Evolutionary conservation across 371 early-diverging fungal genomes (phyloP).

Genomic region (Haplosporangium sp.): DNA sequence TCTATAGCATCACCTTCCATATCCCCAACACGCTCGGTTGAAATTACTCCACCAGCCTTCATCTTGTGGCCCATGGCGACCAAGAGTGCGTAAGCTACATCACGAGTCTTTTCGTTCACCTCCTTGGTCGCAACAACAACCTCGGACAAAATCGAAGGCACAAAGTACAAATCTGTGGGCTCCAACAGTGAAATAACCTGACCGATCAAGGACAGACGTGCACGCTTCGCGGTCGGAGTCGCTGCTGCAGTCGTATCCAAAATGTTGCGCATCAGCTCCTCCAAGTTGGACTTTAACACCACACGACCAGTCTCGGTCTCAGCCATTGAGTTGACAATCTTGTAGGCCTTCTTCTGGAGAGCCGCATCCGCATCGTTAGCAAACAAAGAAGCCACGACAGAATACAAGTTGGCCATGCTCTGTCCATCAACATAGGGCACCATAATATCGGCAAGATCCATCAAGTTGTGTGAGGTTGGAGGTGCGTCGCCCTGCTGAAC

Average conservation of each 20-base stretch:
- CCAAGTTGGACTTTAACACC: slow-evolving; percentile 58
- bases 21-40: slow-evolving; percentile 63
- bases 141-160: slow-evolving; percentile 90
- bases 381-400: slow-evolving; percentile 66
- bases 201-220: slow-evolving; percentile 72
- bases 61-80: slow-evolving; percentile 91
- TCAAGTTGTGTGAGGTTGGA: slow-evolving; percentile 78
- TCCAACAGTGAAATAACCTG: slow-evolving; percentile 67
- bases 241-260: slow-evolving; percentile 65
- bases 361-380: slow-evolving; percentile 75
- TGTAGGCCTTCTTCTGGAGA: slow-evolving; percentile 96
- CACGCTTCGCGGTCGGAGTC: slow-evolving; percentile 72
- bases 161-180: slow-evolving; percentile 77
- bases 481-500: slow-evolving; percentile 64
- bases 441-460: slow-evolving; percentile 82
- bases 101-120: slow-evolving; percentile 88
- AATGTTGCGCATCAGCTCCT: slow-evolving; percentile 63
- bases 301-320: slow-evolving; percentile 59
- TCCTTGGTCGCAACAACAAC: slow-evolving; percentile 94
- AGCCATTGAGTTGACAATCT: slow-evolving; percentile 78
- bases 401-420: slow-evolving; percentile 66
- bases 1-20: slow-evolving; percentile 67
- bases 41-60: slow-evolving; percentile 79
- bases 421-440: slow-evolving; percentile 74
- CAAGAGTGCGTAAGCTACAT: slow-evolving; percentile 84